Evolutionary conservation across 169 alveolate species (phyloP).

Genomic region (Hepatocystis sp.): DNA sequence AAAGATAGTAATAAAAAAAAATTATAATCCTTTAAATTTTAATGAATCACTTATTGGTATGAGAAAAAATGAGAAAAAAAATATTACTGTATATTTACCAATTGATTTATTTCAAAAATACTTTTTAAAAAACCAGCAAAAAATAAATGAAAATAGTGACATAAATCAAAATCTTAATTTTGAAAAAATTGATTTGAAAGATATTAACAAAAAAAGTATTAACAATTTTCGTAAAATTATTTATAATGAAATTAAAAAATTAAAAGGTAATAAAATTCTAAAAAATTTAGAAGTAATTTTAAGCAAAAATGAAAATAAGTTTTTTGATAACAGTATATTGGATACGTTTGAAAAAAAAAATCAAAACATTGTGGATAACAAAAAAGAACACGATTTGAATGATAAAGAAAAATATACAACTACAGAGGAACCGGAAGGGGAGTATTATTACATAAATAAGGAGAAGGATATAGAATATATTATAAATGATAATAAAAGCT

Average conservation of each 20-base stretch:
- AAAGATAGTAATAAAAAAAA: conserved; percentile 46
- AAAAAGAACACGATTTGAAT: not conserved
- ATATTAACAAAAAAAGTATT: conserved; percentile 51
- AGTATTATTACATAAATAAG: not conserved
- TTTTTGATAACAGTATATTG: conserved; percentile 23
- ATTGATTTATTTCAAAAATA: conserved; percentile 33
- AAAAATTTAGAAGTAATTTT: conserved; percentile 21
- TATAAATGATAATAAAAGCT: conserved; percentile 16
- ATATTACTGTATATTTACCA: conserved; percentile 65
- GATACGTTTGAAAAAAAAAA: conserved; percentile 1
- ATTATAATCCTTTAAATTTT: conserved; percentile 65
- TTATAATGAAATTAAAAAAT: conserved; percentile 67
- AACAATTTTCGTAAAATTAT: conserved; percentile 53
- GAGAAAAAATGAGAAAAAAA: conserved; percentile 53
- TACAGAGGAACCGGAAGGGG: not conserved
- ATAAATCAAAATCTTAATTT: too few relatives aligned
- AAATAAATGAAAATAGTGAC: conserved; percentile 1
- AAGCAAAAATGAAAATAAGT: conserved; percentile 29
- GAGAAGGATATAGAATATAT: conserved; percentile 47
- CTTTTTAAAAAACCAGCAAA: conserved; percentile 7
- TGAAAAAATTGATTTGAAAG: conserved; percentile 12
- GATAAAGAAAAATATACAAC: not conserved
- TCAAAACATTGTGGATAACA: not conserved
- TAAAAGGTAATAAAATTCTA: conserved; percentile 22
- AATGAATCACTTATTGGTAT: conserved; percentile 66